Conservation (phyloP, 768 basidiomycete genomes). For the Lactarius quietus region DNA sequence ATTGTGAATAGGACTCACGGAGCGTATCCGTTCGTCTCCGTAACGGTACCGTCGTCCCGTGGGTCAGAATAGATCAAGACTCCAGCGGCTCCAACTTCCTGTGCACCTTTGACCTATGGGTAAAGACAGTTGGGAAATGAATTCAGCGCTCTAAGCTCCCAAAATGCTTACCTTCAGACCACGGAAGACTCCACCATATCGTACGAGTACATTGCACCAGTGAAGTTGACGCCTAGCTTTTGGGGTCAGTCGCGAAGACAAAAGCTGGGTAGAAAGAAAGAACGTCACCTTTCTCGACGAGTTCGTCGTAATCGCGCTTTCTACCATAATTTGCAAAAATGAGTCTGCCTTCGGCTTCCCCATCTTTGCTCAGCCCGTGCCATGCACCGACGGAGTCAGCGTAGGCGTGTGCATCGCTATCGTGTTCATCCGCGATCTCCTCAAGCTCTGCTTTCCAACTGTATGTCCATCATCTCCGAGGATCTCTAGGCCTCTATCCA, state of each 20-base stretch:
- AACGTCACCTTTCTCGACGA: conserved; percentile 48
- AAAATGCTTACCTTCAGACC: conserved; percentile 68
- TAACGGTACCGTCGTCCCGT: conserved; percentile 79
- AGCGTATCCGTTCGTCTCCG: conserved; percentile 68
- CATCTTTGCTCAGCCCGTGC: conserved; percentile 79
- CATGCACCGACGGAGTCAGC: conserved; percentile 70
- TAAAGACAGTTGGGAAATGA: background rate
- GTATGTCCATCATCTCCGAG: conserved; percentile 50
- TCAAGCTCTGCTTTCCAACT: conserved; percentile 71
- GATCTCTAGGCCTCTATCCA: conserved; percentile 65
- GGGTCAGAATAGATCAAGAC: conserved; percentile 83
- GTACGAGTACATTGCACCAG: conserved; percentile 68
- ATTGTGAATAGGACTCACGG: conserved; percentile 35
- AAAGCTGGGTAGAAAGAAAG: background rate
- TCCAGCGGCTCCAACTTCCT: conserved; percentile 77
- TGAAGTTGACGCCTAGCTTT: conserved; percentile 59
- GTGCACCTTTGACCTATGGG: conserved; percentile 68
- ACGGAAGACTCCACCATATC: conserved; percentile 76
- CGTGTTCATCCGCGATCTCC: conserved; percentile 69
- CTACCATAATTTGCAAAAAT: conserved; percentile 82
- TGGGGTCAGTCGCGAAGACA: conserved; percentile 1
- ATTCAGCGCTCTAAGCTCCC: conserved; percentile 7
- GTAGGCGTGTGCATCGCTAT: conserved; percentile 68
- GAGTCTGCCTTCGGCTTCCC: conserved; percentile 64
- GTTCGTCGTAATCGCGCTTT: conserved; percentile 67